These are phyloP conservation scores for Rhodamnia argentea DNA, from an alignment of 345 rosid species.

Conservation along the genomic window DNA sequence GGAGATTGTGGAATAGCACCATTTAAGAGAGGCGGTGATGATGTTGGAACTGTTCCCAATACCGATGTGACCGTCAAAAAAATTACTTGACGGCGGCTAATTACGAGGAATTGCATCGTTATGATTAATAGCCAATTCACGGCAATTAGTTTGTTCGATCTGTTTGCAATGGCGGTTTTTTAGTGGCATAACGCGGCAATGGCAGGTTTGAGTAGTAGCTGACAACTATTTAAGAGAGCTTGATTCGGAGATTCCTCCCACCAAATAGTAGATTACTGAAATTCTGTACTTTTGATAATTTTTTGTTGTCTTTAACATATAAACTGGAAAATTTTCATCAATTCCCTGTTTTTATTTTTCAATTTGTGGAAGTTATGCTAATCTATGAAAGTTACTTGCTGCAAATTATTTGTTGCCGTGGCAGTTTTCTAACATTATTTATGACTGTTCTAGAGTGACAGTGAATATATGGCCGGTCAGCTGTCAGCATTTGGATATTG, in stretches of 20 bases:
- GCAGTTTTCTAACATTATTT: background rate
- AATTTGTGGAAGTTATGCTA: background rate
- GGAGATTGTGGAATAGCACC: background rate
- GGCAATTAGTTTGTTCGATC: background rate
- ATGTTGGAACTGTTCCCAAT: background rate
- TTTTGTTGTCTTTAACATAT: background rate
- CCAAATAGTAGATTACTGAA: background rate
- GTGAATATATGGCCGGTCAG: constrained; percentile 99
- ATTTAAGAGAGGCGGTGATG: background rate
- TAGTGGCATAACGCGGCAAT: accelerated
- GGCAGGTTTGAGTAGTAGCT: background rate
- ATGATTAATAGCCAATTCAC: background rate
- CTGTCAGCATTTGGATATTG: constrained; percentile 88
- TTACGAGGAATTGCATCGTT: background rate
- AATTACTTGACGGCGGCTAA: background rate
- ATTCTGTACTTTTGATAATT: background rate
- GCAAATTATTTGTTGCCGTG: background rate
- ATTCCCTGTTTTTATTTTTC: background rate
- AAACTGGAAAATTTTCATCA: background rate
- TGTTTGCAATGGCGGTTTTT: background rate
- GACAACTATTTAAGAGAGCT: background rate
- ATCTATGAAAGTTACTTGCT: background rate
- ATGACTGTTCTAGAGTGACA: constrained; percentile 64
- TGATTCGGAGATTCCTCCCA: background rate
- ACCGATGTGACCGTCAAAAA: background rate